A percentile compares a stretch with the other conserved stretches of the same genome.
Evolutionary conservation across 2,329 filamentous ascomycete genomes (phyloP).

Genomic region (Alternaria infectoria): DNA sequence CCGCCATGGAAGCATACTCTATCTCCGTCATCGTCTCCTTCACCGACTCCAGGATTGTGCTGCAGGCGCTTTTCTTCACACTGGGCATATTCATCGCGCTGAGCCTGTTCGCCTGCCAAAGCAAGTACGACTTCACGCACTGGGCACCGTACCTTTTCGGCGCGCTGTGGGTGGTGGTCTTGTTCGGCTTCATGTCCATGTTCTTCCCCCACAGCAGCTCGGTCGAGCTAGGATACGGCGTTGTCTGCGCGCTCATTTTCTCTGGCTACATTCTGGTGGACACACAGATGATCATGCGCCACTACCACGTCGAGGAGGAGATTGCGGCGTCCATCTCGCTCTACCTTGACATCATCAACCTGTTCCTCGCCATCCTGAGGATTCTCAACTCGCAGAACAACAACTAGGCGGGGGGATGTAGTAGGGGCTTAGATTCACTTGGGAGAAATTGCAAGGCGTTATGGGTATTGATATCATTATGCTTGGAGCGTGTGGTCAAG

Average conservation of each 20-base stretch:
- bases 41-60: slow-evolving; percentile 81
- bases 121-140: slow-evolving; percentile 95
- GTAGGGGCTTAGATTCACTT: not conserved
- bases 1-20: slow-evolving; percentile 88
- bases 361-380: slow-evolving; percentile 93
- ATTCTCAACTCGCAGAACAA: slow-evolving; percentile 96
- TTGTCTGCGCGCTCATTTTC: slow-evolving; percentile 84
- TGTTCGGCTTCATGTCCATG: slow-evolving; percentile 90
- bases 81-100: slow-evolving; percentile 68
- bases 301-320: slow-evolving; percentile 98
- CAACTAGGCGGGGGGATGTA: slow-evolving; percentile 65
- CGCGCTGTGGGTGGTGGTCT: slow-evolving; percentile 83
- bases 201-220: slow-evolving; percentile 88
- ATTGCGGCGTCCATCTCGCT: slow-evolving; percentile 94
- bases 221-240: slow-evolving; percentile 84
- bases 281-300: slow-evolving; percentile 92
- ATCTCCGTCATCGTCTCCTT: slow-evolving; percentile 92
- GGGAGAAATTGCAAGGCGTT: not conserved
- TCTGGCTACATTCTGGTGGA: slow-evolving; percentile 94
- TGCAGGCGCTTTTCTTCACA: slow-evolving; percentile 89
- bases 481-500: not conserved
- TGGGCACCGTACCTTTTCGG: slow-evolving; percentile 98
- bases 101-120: slow-evolving; percentile 90
- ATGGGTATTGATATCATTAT: not conserved
- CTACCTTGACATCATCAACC: slow-evolving; percentile 95